Conservation (phyloP, 2,329 filamentous ascomycete genomes). For the Cryphonectria radicalis region DNA sequence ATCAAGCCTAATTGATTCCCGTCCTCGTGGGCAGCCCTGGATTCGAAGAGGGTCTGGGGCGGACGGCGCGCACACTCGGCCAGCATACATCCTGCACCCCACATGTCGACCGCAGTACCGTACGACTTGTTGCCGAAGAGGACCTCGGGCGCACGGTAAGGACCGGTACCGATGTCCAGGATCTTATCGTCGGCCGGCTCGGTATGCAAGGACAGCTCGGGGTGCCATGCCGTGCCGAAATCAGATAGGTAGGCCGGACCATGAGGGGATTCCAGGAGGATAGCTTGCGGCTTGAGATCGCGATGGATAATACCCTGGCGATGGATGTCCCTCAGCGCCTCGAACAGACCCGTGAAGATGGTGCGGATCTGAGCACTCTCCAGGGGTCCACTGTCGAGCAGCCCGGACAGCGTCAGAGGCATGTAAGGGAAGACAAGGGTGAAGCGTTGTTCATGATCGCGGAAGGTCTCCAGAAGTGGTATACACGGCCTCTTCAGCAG, state of each 20-base stretch:
- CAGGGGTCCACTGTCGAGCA: constrained; percentile 60
- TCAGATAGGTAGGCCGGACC: constrained; percentile 83
- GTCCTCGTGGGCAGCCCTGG: constrained; percentile 71
- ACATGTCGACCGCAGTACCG: constrained; percentile 77
- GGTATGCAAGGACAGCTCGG: constrained; percentile 56
- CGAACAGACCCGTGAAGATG: constrained; percentile 70
- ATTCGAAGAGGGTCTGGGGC: constrained; percentile 76
- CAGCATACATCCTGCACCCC: constrained; percentile 83
- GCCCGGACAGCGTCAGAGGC: constrained; percentile 70
- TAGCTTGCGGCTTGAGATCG: constrained; percentile 91
- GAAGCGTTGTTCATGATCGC: constrained; percentile 70
- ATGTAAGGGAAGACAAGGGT: constrained; percentile 87
- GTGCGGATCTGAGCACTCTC: constrained; percentile 39
- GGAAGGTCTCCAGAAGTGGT: constrained; percentile 73
- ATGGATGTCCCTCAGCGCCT: constrained; percentile 74
- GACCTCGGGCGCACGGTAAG: constrained; percentile 88
- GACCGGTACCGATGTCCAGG: constrained; percentile 89
- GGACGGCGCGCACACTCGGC: constrained; percentile 69
- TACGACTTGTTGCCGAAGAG: constrained; percentile 84
- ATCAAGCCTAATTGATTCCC: constrained; percentile 92
- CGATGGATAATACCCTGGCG: constrained; percentile 80
- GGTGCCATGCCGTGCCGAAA: constrained; percentile 90
- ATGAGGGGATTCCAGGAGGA: constrained; percentile 69
- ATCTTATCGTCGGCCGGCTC: constrained; percentile 75
- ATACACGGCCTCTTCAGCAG: constrained; percentile 63